Base-by-base conservation (phyloP, 2,329 filamentous ascomycete genomes). In the Colletotrichum sublineola region DNA sequence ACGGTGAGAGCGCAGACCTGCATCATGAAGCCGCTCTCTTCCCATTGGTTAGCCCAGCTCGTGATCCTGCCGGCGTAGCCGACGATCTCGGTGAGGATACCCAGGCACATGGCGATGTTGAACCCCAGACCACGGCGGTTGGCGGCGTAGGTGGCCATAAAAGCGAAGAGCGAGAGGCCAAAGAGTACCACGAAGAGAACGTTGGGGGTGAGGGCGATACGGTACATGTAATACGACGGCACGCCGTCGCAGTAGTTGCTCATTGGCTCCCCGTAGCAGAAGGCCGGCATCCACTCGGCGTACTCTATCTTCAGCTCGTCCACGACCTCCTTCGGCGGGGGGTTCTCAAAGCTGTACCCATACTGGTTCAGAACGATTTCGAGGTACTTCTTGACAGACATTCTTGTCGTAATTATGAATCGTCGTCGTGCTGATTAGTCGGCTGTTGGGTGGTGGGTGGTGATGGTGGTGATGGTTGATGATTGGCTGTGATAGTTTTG, bases 1-100 rank as follows among this genome's bases (percentile, higher is more conserved):
- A 92, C 86, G 4, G 90, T 92, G 68, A 93, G 83, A 74, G 86
- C 89, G 77, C 88, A 85, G 48, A 91, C 87, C 78, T 92, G 89
- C 48, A 90, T 86, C 67, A 87, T 76, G 78, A 88, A 88, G 29
- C 82, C 80, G 52, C 80, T 78, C 73, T 84, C 78, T n/a, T 76
- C 75, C 82, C 85, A 91, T 4, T 85, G 85, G 76, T 92, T 86
- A 48, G 85, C 62, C 77, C 85, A 86, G 77, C 89, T 86, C 76
- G 87, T 81, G 42, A 92, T 80, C 12, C 91, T 85, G 3, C 87
- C 90, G 0, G 79, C 80, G 74, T 93, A 92, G 14, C 90, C 91
- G 33, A 91, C 74, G 18, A 90, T 79, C 78, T 92, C 90, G 42
- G 84, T 82, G 52, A 86, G 61, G 24, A 88, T 82, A 8, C 91